phyloP scores from a whole-genome alignment of 2,329 filamentous ascomycete species.

The Claviceps sp. region DNA sequence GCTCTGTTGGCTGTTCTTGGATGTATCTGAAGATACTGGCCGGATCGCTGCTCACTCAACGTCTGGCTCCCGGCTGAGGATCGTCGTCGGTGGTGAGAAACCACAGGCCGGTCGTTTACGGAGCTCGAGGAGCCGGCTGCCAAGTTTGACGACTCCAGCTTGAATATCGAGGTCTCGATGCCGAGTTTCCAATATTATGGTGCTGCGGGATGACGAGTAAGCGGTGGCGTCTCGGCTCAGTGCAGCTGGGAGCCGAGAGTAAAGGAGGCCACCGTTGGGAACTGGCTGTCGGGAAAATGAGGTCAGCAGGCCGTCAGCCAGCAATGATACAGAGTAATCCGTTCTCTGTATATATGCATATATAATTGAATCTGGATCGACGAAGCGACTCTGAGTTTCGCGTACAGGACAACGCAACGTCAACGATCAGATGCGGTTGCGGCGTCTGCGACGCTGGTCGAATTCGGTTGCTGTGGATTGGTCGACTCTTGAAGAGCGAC shows the following conservation, averaged over 20 bases:
- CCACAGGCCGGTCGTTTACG: slow-evolving; percentile 33
- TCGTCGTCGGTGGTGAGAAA: slow-evolving; percentile 36
- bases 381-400: neutral
- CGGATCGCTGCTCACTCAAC: slow-evolving; percentile 18
- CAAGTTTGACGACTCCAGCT: slow-evolving; percentile 37
- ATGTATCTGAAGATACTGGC: slow-evolving; percentile 18
- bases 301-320: neutral
- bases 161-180: slow-evolving; percentile 17
- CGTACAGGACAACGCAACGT: neutral
- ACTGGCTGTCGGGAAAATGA: neutral
- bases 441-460: too few species aligned
- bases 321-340: neutral
- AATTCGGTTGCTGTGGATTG: neutral
- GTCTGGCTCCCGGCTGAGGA: slow-evolving; percentile 27
- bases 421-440: neutral
- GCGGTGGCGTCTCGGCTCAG: slow-evolving; percentile 1
- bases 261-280: neutral
- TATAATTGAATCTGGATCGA: neutral
- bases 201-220: neutral
- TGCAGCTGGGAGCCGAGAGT: neutral
- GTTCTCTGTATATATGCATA: neutral
- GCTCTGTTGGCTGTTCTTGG: slow-evolving; percentile 16
- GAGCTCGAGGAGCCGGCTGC: slow-evolving; percentile 41
- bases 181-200: neutral
- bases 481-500: neutral